Conservation (phyloP, 345 rosid species). For the Citrus trifoliata region DNA sequence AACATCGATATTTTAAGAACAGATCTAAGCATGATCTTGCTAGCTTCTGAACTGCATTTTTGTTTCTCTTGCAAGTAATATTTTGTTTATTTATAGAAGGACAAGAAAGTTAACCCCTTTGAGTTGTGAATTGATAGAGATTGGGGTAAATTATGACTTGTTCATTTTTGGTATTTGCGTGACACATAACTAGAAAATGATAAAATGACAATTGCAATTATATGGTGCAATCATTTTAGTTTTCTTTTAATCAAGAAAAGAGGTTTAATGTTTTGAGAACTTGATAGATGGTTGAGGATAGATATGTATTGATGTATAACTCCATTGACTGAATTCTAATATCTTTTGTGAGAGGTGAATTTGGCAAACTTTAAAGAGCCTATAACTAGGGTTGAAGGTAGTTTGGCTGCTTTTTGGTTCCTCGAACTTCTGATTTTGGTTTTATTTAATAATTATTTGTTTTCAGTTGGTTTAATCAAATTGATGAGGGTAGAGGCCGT, state of each 20-base stretch:
- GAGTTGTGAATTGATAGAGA: background rate
- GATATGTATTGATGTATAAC: background rate
- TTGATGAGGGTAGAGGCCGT: background rate
- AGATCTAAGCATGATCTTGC: background rate
- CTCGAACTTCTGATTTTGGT: background rate
- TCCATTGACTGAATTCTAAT: conserved; percentile 5
- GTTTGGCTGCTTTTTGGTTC: background rate
- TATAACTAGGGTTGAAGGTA: conserved; percentile 37
- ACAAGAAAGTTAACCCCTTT: background rate
- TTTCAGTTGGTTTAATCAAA: background rate
- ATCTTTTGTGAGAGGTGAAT: conserved; percentile 21
- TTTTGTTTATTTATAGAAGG: background rate
- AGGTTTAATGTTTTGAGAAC: background rate
- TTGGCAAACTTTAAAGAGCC: conserved; percentile 18
- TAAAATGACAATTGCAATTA: background rate
- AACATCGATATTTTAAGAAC: background rate
- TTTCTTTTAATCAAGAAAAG: background rate
- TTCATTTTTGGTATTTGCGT: background rate
- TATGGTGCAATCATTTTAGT: background rate
- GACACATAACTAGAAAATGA: background rate
- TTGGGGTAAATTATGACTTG: background rate
- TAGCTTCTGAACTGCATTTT: background rate
- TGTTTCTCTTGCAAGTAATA: background rate
- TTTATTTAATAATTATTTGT: background rate
- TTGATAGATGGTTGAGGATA: background rate